Percentiles rank a stretch among this genome's conserved stretches.
Conservation (phyloP, 768 basidiomycete species). For the Tulasnella sp. region DNA sequence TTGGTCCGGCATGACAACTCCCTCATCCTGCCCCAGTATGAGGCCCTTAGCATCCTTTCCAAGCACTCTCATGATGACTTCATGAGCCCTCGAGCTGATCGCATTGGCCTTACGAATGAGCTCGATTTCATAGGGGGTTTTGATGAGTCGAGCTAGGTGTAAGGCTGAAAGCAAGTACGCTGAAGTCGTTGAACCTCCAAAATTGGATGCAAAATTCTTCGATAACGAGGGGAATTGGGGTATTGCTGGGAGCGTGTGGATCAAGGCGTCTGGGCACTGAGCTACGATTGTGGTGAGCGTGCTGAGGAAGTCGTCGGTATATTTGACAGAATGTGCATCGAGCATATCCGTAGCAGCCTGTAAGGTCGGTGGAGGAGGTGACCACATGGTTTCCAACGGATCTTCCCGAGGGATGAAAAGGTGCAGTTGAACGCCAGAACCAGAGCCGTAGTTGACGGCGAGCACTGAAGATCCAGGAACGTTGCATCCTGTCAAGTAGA, state of each 20-base stretch:
- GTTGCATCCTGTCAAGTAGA: slow-evolving; percentile 79
- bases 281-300: slow-evolving; percentile 53
- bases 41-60: slow-evolving; percentile 69
- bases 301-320: slow-evolving; percentile 52
- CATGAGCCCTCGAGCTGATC: slow-evolving; percentile 89
- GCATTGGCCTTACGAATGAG: slow-evolving; percentile 78
- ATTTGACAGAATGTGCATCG: slow-evolving; percentile 50
- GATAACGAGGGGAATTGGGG: slow-evolving; percentile 59
- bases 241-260: slow-evolving; percentile 65
- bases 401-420: slow-evolving; percentile 81
- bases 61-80: slow-evolving; percentile 88
- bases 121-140: slow-evolving; percentile 72
- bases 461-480: slow-evolving; percentile 72
- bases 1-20: slow-evolving; percentile 63
- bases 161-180: slow-evolving; percentile 73
- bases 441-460: slow-evolving; percentile 55
- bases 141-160: slow-evolving; percentile 79
- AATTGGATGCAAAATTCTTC: slow-evolving; percentile 47
- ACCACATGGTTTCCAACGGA: slow-evolving; percentile 83
- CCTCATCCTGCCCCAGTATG: slow-evolving; percentile 46
- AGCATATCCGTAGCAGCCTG: slow-evolving; percentile 53
- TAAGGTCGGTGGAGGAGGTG: slow-evolving; percentile 74
- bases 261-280: slow-evolving; percentile 56
- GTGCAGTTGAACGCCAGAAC: slow-evolving; percentile 45
- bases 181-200: slow-evolving; percentile 53